phyloP scores from a whole-genome alignment of 2,329 filamentous ascomycete species.

The Metarhizium guizhouense region DNA sequence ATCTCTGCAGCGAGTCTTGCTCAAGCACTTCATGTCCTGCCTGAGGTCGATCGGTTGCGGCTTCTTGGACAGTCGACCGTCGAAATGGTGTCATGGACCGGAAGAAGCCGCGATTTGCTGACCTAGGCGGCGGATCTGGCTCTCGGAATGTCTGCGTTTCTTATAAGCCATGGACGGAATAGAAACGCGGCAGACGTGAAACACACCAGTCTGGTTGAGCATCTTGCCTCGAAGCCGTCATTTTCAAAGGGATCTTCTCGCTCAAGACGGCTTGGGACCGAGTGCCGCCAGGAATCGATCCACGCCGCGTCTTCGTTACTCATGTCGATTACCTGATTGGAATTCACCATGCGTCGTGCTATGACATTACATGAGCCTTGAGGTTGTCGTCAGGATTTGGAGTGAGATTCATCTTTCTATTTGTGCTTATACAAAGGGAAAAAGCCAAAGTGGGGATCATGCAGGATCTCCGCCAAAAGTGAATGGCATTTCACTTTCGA shows the following conservation, averaged over 20 bases:
- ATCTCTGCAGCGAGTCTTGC: background rate
- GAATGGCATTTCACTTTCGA: background rate
- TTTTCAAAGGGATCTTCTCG: constrained; percentile 26
- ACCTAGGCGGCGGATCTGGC: constrained; percentile 2
- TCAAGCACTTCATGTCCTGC: background rate
- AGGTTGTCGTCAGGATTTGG: background rate
- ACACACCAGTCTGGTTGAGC: constrained; percentile 20
- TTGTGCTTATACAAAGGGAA: no score
- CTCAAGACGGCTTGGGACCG: constrained; percentile 25
- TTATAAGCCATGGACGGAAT: background rate
- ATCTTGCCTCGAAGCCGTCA: constrained; percentile 22
- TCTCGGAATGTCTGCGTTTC: constrained; percentile 16
- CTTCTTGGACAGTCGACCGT: background rate
- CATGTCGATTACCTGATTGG: background rate
- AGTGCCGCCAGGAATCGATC: constrained; percentile 25
- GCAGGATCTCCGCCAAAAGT: background rate
- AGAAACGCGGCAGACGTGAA: background rate
- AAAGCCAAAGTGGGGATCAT: no score
- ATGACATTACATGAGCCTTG: background rate
- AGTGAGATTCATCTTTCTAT: no score
- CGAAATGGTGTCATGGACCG: background rate
- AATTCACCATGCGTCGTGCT: no score
- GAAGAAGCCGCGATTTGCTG: background rate
- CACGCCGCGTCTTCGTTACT: constrained; percentile 2
- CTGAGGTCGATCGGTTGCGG: background rate